Conservation (phyloP, 192 early-diverging fungal genomes). For the Coemansia sp. region DNA sequence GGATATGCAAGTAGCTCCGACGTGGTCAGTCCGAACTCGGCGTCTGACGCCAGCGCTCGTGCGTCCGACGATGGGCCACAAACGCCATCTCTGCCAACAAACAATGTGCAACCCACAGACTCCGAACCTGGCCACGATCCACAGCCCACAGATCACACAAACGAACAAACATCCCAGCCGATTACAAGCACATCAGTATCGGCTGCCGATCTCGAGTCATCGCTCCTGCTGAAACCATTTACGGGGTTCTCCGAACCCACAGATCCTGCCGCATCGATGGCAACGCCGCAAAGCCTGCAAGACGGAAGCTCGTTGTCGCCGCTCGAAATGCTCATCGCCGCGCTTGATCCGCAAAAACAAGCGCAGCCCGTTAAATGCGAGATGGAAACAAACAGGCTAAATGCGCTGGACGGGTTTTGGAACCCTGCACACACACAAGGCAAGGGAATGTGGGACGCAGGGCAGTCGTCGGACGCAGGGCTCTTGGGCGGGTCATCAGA, state of each 20-base stretch:
- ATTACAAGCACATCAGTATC: not conserved
- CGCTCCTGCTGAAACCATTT: conserved; percentile 47
- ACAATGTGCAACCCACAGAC: not conserved
- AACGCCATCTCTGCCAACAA: not conserved
- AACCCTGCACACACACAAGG: not conserved
- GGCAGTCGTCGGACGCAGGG: conserved; percentile 19
- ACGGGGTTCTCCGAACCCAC: not conserved
- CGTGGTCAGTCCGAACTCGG: not conserved
- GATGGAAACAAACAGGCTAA: no score
- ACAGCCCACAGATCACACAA: not conserved
- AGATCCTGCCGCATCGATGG: conserved; percentile 18
- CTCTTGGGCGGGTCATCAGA: conserved; percentile 27
- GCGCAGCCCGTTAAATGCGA: not conserved
- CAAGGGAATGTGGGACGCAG: conserved; percentile 7
- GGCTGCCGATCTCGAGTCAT: conserved; percentile 12
- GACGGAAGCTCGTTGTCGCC: conserved; percentile 31
- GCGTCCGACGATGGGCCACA: not conserved
- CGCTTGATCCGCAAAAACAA: conserved; percentile 41
- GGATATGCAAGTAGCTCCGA: not conserved
- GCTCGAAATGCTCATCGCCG: conserved; percentile 52
- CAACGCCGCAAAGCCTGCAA: conserved; percentile 34
- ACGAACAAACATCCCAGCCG: not conserved
- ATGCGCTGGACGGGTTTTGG: conserved; percentile 8
- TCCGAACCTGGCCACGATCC: not conserved
- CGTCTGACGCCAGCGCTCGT: not conserved